phyloP scores from a whole-genome alignment of 176 grass and related monocot genomes.

The Oryza longistaminata region DNA sequence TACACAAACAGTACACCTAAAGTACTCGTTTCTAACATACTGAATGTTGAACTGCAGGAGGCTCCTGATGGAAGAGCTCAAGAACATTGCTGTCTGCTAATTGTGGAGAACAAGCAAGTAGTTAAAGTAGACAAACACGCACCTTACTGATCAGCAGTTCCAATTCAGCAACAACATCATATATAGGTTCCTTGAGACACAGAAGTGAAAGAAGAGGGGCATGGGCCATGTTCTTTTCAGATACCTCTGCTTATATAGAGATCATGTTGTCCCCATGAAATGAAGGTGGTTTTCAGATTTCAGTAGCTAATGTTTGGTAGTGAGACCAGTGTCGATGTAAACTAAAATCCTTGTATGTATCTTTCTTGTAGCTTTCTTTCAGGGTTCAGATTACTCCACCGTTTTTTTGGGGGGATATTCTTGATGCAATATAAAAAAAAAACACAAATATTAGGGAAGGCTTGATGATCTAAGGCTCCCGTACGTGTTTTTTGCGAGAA shows the following conservation, averaged over 20 bases:
- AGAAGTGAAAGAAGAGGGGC: background rate
- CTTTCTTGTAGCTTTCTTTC: background rate
- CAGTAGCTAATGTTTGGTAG: background rate
- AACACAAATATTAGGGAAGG: too few relatives aligned
- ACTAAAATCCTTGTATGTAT: background rate
- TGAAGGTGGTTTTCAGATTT: background rate
- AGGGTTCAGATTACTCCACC: background rate
- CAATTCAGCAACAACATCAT: slow-evolving; percentile 13
- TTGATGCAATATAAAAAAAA: background rate
- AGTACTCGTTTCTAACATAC: background rate
- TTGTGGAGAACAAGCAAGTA: background rate
- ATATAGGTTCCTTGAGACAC: background rate
- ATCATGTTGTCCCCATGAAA: too few relatives aligned
- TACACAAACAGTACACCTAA: background rate
- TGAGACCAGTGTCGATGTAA: slow-evolving; percentile 17
- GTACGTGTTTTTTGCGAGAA: background rate
- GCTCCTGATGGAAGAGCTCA: background rate
- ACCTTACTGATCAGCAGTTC: slow-evolving; percentile 10
- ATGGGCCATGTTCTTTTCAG: background rate
- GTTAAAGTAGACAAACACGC: background rate
- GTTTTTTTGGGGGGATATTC: background rate
- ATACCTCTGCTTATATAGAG: background rate
- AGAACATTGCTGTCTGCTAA: background rate
- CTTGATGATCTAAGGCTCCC: background rate
- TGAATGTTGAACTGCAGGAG: background rate